Percentiles rank a stretch among this genome's conserved stretches.
phyloP scores from a whole-genome alignment of 345 rosid genomes.

The Gossypium australe region DNA sequence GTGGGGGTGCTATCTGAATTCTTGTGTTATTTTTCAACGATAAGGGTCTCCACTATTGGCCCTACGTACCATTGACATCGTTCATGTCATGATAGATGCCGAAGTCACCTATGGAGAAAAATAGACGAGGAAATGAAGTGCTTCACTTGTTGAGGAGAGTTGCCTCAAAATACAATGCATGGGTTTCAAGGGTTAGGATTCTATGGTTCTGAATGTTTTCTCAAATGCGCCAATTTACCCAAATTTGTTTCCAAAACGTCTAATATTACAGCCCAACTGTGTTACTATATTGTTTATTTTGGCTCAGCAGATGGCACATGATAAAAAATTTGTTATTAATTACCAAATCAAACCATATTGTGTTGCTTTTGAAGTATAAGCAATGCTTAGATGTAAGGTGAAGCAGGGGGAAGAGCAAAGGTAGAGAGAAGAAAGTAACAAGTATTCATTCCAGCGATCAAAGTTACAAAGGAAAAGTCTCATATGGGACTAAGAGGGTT shows the following conservation, averaged over 20 bases:
- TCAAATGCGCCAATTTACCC: background rate
- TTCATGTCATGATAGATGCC: background rate
- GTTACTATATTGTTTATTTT: conserved; percentile 9
- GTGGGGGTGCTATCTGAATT: background rate
- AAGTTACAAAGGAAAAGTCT: background rate
- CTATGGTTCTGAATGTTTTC: background rate
- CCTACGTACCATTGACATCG: too few species aligned
- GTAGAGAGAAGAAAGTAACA: background rate
- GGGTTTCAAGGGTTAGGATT: conserved; percentile 7
- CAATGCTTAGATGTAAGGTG: background rate
- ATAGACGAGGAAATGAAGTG: too few species aligned
- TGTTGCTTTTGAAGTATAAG: background rate
- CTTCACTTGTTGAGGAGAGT: background rate
- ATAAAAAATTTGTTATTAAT: background rate
- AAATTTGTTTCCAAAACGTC: conserved; percentile 7
- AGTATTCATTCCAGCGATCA: background rate
- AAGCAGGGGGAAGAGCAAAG: background rate
- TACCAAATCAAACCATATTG: background rate
- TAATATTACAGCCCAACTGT: conserved; percentile 18
- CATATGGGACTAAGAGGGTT: background rate
- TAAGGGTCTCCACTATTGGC: background rate
- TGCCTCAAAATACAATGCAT: background rate
- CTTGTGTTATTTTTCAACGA: too few species aligned
- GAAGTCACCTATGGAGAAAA: too few species aligned
- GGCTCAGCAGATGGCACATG: conserved; percentile 26